A percentile compares a stretch with the other conserved stretches of the same genome.
These are phyloP conservation scores for Neurospora sp. DNA, from an alignment of 2,329 filamentous ascomycete species.

Conservation along the genomic window DNA sequence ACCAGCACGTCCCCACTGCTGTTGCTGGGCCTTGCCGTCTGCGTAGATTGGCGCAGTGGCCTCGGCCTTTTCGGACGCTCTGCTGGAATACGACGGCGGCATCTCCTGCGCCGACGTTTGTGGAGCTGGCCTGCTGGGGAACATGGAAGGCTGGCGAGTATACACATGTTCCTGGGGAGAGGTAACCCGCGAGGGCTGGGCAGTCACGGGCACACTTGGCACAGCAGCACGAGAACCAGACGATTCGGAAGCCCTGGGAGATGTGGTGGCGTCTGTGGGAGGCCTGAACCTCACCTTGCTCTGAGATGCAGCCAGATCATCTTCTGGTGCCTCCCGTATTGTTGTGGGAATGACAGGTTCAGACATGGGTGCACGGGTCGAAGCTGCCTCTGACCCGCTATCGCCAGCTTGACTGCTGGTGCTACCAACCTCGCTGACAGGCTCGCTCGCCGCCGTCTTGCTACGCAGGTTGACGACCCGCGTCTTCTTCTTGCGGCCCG, in stretches of 20 bases:
- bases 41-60: conserved; percentile 4
- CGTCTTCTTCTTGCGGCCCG: conserved; percentile 70
- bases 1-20: conserved; percentile 20
- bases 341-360: conserved; percentile 42
- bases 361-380: conserved; percentile 49
- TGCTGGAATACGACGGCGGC: neutral
- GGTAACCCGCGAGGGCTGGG: neutral
- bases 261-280: neutral
- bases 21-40: conserved; percentile 17
- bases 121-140: conserved; percentile 1
- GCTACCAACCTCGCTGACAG: conserved; percentile 33
- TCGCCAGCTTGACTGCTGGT: neutral
- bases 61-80: conserved; percentile 1
- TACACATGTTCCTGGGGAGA: neutral
- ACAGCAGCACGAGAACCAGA: neutral
- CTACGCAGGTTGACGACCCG: conserved; percentile 73
- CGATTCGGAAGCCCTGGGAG: neutral
- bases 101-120: neutral
- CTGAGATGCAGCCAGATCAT: conserved; percentile 28
- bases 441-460: conserved; percentile 37
- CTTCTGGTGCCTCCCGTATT: conserved; percentile 9
- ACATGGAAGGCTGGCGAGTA: conserved; percentile 18
- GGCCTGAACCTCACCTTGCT: conserved; percentile 48
- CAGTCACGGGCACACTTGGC: conserved; percentile 22
- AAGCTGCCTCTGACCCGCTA: conserved; percentile 40